Conservation (phyloP, 2,329 filamentous ascomycete genomes). For the Tolypocladium ophioglossoides region DNA sequence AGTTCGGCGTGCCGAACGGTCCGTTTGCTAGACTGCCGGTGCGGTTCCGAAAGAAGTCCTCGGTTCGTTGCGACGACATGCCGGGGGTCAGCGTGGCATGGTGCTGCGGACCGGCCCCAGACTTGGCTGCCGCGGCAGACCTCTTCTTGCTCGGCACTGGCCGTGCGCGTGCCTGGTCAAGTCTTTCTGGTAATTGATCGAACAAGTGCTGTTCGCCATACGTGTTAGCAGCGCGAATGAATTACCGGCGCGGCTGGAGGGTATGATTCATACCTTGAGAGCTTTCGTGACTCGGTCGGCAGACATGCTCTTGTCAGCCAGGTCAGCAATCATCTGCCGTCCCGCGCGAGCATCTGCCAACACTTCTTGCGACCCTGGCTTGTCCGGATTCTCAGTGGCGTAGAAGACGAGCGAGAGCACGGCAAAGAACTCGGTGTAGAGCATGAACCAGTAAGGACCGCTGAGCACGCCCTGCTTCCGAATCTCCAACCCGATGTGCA, state of each 20-base stretch:
- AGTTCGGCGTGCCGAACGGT: constrained; percentile 12
- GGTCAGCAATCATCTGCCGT: constrained; percentile 66
- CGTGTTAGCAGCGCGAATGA: neutral
- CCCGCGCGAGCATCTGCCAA: constrained; percentile 78
- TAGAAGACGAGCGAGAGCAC: constrained; percentile 73
- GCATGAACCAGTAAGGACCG: constrained; percentile 78
- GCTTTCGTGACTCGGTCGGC: constrained; percentile 76
- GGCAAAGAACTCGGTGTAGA: constrained; percentile 76
- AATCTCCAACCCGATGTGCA: constrained; percentile 72
- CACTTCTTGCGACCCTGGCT: constrained; percentile 64
- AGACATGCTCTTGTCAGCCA: constrained; percentile 77
- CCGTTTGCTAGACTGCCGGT: constrained; percentile 11
- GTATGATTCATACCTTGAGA: constrained; percentile 45
- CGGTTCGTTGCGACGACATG: constrained; percentile 21
- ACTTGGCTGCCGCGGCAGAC: constrained; percentile 33
- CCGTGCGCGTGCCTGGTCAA: constrained; percentile 41
- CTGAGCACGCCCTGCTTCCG: constrained; percentile 64
- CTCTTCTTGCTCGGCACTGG: constrained; percentile 42
- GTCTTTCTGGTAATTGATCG: constrained; percentile 65
- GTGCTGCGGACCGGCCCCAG: constrained; percentile 20
- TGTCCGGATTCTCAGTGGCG: constrained; percentile 69
- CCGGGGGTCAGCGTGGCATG: constrained; percentile 18
- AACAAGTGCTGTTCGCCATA: constrained; percentile 54
- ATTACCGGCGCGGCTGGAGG: constrained; percentile 20
- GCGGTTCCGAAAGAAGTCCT: constrained; percentile 21